Evolutionary conservation across 257 asterid species (phyloP).

Genomic region (Capsicum chinense): DNA sequence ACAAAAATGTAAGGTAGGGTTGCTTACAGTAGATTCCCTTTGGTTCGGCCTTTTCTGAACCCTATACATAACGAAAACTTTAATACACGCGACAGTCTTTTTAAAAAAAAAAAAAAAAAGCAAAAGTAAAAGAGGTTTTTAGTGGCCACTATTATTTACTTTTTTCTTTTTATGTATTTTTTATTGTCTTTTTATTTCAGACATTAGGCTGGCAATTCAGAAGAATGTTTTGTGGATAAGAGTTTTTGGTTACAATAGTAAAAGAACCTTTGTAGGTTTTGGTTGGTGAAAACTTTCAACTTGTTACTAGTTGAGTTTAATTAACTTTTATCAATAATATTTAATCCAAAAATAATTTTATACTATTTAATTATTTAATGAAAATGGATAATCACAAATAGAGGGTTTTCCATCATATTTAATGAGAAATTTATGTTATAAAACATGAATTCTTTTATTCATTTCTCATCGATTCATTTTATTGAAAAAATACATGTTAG

Average conservation of each 20-base stretch:
- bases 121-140: background rate
- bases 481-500: no score
- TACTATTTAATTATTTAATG: background rate
- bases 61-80: no score
- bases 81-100: no score
- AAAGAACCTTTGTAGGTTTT: constrained; percentile 22
- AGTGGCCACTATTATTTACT: background rate
- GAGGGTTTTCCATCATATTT: no score
- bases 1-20: no score
- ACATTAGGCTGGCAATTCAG: background rate
- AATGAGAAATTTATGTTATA: no score
- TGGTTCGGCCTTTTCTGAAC: no score
- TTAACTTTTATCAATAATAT: background rate
- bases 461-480: no score
- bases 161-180: background rate
- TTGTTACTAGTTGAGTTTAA: constrained; percentile 3
- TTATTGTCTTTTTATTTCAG: background rate
- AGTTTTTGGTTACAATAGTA: background rate
- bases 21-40: no score
- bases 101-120: background rate
- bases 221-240: constrained; percentile 24
- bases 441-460: no score
- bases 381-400: background rate
- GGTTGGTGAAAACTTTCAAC: constrained; percentile 17
- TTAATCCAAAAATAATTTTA: background rate